A percentile compares a stretch with the other conserved stretches of the same genome.
phyloP scores from a whole-genome alignment of 495 filamentous ascomycete genomes.

The Penicillium ucsense region DNA sequence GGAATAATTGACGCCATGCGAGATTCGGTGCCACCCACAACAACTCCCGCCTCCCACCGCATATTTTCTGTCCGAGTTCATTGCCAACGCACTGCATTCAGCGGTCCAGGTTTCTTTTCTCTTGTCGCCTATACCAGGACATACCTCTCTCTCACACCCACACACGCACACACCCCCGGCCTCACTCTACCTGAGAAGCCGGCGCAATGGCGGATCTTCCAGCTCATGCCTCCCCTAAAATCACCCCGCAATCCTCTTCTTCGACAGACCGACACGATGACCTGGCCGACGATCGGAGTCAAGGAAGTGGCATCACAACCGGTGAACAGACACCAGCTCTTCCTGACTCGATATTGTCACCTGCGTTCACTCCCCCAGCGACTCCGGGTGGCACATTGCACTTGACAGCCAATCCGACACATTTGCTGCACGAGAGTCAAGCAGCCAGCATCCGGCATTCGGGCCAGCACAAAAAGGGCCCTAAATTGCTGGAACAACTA shows the following conservation, averaged over 20 bases:
- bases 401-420: slow-evolving; percentile 27
- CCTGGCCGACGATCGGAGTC: slow-evolving; percentile 12
- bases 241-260: slow-evolving; percentile 31
- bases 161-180: too few species aligned
- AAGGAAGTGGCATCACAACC: slow-evolving; percentile 12
- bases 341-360: slow-evolving; percentile 53
- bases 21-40: slow-evolving; percentile 2
- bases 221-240: slow-evolving; percentile 42
- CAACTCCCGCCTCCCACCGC: not conserved
- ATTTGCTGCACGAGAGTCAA: slow-evolving; percentile 24
- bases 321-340: slow-evolving; percentile 29
- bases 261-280: slow-evolving; percentile 8
- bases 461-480: slow-evolving; percentile 45
- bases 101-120: not conserved
- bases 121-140: not conserved
- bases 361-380: slow-evolving; percentile 69
- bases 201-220: slow-evolving; percentile 41
- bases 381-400: slow-evolving; percentile 57
- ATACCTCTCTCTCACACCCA: too few species aligned
- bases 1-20: slow-evolving; percentile 13
- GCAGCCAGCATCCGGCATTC: slow-evolving; percentile 10
- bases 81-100: not conserved
- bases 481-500: slow-evolving; percentile 56
- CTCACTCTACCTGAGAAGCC: slow-evolving; percentile 4
- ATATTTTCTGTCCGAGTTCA: slow-evolving; percentile 1